Conservation (phyloP, 2,329 filamentous ascomycete species). For the Penicillium palitans region DNA sequence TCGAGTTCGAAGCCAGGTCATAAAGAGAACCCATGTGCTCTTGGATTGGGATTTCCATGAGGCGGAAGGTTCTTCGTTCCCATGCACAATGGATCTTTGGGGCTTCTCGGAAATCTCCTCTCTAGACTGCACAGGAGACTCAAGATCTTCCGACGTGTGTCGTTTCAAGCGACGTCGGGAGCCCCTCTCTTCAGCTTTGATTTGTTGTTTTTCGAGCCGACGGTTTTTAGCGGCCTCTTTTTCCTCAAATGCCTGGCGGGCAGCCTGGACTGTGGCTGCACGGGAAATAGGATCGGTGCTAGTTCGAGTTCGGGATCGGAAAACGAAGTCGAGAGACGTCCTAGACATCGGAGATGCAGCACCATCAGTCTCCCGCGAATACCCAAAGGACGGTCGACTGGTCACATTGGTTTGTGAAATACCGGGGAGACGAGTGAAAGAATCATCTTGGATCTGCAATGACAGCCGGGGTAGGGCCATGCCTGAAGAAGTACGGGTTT, state of each 20-base stretch:
- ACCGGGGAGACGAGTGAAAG: slow-evolving; percentile 51
- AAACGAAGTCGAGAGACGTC: slow-evolving; percentile 58
- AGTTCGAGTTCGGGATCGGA: slow-evolving; percentile 51
- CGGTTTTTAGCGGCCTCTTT: slow-evolving; percentile 59
- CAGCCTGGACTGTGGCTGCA: slow-evolving; percentile 57
- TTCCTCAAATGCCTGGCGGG: slow-evolving; percentile 58
- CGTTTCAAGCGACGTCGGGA: slow-evolving; percentile 46
- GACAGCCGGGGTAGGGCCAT: slow-evolving; percentile 33
- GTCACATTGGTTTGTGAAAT: slow-evolving; percentile 56
- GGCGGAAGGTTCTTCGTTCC: slow-evolving; percentile 14
- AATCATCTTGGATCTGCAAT: slow-evolving; percentile 41
- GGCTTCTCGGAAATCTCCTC: slow-evolving; percentile 27
- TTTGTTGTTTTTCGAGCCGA: slow-evolving; percentile 55
- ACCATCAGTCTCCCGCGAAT: slow-evolving; percentile 54
- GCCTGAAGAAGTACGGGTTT: slow-evolving; percentile 33
- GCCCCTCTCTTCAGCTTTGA: slow-evolving; percentile 49
- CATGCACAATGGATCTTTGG: slow-evolving; percentile 2
- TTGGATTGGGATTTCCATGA: slow-evolving; percentile 37
- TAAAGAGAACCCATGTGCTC: slow-evolving; percentile 54
- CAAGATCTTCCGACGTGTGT: slow-evolving; percentile 15
- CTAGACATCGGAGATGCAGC: slow-evolving; percentile 55
- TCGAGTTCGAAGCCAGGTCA: slow-evolving; percentile 58
- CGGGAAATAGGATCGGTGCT: slow-evolving; percentile 56
- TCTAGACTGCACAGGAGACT: slow-evolving; percentile 14
- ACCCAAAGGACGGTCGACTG: slow-evolving; percentile 48